Base-by-base conservation (phyloP, 1,139 yeast genomes). In the Yamadazyma songkhlaensis region DNA sequence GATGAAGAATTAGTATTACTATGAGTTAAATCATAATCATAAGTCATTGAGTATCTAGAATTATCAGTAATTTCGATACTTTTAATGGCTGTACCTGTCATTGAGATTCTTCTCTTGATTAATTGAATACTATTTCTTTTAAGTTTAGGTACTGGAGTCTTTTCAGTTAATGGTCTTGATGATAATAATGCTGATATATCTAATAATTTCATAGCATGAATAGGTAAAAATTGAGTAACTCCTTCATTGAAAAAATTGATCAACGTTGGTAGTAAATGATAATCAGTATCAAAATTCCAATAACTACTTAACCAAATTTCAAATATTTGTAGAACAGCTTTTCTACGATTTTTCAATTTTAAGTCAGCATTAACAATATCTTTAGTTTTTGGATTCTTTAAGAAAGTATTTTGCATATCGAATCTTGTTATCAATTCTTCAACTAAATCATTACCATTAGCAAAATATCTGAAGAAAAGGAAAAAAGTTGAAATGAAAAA, bases 291-390 rank as follows among this genome's bases (percentile, higher is more conserved):
- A 39, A 72, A 77, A 48, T 79, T 77, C 96, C 96, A 90, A 55
- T 84, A 88, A 37, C 92, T 82, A 58, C 87, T 95, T 59, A 89
- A 62, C 97, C 97, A 90, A 35, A 80, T 65, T 52, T 79, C 84
- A 51, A 88, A 79, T 59, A 84, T 68, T 48, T 75, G 78, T 46
- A 82, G 79, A 30, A 87, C 79, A 38, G 83, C 62, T 43, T 80
- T 75, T 51, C 95, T 68, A 54, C 95, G 72, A 47, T 74, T 79
- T 50, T 81, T 79, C 36, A 83, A 51, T 41, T 73, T 69, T 14
- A 79, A 64, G 45, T 78, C 77, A 9, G 72, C 60, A 44, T 68
- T 72, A 12, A 64, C 59, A 28, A 74, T 77, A 14, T 56, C 55
- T 17, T 52, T 55, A 14, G 57, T 52, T 32, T 58, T 47, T 30